Base-by-base conservation (phyloP, 305 asterid species). In the Petunia hybrid region DNA sequence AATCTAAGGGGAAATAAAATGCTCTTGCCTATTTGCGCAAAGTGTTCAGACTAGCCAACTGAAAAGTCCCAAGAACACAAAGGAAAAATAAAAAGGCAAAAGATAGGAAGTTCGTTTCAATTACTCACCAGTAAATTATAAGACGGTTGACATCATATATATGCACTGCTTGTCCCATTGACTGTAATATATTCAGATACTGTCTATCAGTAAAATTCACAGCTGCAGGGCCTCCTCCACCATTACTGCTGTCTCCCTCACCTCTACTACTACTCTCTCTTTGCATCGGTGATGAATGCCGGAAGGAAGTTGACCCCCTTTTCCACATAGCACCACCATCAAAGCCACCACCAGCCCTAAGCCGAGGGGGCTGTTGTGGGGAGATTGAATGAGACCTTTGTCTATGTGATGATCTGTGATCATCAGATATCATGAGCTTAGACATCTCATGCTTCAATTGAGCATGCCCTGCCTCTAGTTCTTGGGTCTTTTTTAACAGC, bases 121-220 rank as follows among this genome's bases (percentile, higher is more conserved):
- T 51, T 68, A 91, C 97, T 93, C 80, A 93, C 98, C 98, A 95
- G 91, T 95, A 95, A 83, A 93, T 89, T 67, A 95, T 87, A 63
- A 89, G 93, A 81, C 87, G 60, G 83, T 87, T 74, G 43, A 82
- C 87, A 89, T 90, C 97, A 84, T 83, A 83, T 85, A 90, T 91
- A 83, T 95, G 97, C 87, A 94, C 93, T 0, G 98, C 76, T 76
- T 94, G 98, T 48, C 94, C 97, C 97, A 95, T 90, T 48, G 98
- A 92, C 91, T 94, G 99, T 89, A 95, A 87, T 89, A 94, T 91
- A 80, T 90, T 91, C 90, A 91, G 81, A 88, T 90, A 92, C 85
- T 94, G 97, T 80, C 82, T 87, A 81, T 95, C 98, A 8, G 91
- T 90, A 55, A 92, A 89, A 79, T 88, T 89, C 82, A 89, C 80